phyloP scores from a whole-genome alignment of 768 basidiomycete genomes.

The Panellus pusillus region DNA sequence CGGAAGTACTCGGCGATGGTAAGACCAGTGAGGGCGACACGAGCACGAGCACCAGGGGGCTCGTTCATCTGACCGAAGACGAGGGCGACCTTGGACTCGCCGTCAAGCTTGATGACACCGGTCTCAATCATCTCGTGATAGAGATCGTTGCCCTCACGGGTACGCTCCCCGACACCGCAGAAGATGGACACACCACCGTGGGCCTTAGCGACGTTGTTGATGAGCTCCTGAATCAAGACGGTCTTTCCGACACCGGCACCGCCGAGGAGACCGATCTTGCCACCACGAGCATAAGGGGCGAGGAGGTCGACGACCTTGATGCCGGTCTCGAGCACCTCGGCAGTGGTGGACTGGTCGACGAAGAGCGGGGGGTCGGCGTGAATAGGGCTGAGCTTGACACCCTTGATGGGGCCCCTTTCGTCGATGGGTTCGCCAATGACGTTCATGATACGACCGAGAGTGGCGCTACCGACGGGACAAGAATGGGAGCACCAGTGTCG shows the following conservation, averaged over 20 bases:
- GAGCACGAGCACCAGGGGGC: conserved; percentile 99
- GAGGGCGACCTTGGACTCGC: conserved; percentile 99
- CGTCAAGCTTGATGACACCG: conserved; percentile 99
- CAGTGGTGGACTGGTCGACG: conserved; percentile 98
- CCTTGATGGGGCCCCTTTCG: conserved; percentile 98
- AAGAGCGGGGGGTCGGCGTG: conserved; percentile 97
- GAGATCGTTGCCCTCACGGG: conserved; percentile 99
- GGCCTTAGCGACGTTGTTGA: conserved; percentile 99
- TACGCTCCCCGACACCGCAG: conserved; percentile 99
- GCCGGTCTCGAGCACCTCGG: conserved; percentile 98
- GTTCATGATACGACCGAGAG: conserved; percentile 99
- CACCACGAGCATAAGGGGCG: conserved; percentile 99
- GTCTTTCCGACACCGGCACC: conserved; percentile 99
- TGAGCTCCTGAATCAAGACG: conserved; percentile 98
- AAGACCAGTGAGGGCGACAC: conserved; percentile 98
- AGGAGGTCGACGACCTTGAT: conserved; percentile 99
- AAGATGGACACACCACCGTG: conserved; percentile 99
- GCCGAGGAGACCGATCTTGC: conserved; percentile 99
- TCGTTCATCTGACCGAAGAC: conserved; percentile 99
- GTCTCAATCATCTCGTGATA: conserved; percentile 99
- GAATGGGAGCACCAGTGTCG: conserved; percentile 96
- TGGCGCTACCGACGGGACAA: conserved; percentile 91
- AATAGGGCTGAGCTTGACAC: conserved; percentile 88
- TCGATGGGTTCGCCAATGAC: conserved; percentile 99
- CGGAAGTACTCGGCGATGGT: conserved; percentile 99